Evolutionary conservation across 495 filamentous ascomycete species (phyloP).

Genomic region (Xanthoparmelia taractica): DNA sequence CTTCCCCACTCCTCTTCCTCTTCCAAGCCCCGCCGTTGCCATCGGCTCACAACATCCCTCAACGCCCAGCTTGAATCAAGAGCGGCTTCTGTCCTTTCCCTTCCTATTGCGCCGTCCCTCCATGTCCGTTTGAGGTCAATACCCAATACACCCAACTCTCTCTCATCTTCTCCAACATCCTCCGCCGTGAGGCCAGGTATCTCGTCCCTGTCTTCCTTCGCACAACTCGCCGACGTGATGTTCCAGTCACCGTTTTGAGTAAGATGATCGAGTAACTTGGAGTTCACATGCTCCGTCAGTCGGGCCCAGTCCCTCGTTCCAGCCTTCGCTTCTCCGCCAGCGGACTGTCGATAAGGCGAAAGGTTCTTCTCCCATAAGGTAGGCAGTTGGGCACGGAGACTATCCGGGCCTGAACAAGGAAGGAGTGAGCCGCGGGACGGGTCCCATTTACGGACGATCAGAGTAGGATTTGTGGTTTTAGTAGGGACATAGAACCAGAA

Average conservation of each 20-base stretch:
- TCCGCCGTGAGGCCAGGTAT: constrained; percentile 42
- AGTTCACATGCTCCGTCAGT: constrained; percentile 38
- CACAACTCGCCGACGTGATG: constrained; percentile 42
- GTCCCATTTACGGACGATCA: constrained; percentile 45
- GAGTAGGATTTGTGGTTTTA: constrained; percentile 7
- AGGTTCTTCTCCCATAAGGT: constrained; percentile 37
- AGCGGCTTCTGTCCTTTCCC: constrained; percentile 63
- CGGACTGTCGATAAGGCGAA: constrained; percentile 25
- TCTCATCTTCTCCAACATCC: constrained; percentile 31
- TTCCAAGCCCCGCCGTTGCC: constrained; percentile 21
- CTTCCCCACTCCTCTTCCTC: constrained; percentile 26
- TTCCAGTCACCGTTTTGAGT: constrained; percentile 37
- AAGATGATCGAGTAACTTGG: constrained; percentile 36
- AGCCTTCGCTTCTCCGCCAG: constrained; percentile 29
- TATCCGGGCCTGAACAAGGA: constrained; percentile 35
- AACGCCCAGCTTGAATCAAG: constrained; percentile 67
- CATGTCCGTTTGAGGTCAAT: constrained; percentile 56
- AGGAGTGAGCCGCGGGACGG: constrained; percentile 26
- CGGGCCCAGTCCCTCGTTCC: constrained; percentile 34
- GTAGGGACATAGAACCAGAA: constrained; percentile 52
- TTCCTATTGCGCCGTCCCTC: constrained; percentile 58
- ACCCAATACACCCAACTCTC: constrained; percentile 40
- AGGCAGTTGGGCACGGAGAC: constrained; percentile 37
- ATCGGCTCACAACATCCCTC: constrained; percentile 41
- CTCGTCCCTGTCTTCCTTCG: constrained; percentile 40